A percentile compares a stretch with the other conserved stretches of the same genome.
phyloP scores from a whole-genome alignment of 2,329 filamentous ascomycete species.

The Phyllosticta paracitricarpa region DNA sequence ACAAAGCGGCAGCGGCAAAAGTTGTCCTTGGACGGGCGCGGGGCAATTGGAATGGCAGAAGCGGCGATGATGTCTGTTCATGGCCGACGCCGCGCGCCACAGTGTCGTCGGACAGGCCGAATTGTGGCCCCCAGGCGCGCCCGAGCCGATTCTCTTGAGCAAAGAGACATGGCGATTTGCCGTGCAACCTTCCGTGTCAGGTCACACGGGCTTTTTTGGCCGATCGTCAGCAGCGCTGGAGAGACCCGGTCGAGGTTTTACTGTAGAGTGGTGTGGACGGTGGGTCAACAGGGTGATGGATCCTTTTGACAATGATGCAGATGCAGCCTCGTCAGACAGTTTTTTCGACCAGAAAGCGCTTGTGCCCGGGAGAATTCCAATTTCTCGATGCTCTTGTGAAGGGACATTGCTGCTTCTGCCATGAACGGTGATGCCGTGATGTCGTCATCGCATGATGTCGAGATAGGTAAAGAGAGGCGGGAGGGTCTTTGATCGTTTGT shows the following conservation, averaged over 20 bases:
- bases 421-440: neutral
- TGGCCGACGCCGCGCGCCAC: constrained; percentile 1
- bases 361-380: neutral
- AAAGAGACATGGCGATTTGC: neutral
- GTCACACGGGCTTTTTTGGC: neutral
- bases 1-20: neutral
- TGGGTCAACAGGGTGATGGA: neutral
- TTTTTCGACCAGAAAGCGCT: neutral
- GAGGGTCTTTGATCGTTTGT: neutral
- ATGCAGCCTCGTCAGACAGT: neutral
- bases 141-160: neutral
- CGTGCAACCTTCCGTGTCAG: constrained; percentile 9
- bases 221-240: neutral
- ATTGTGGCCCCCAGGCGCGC: neutral
- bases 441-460: neutral
- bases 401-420: neutral
- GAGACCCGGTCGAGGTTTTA: neutral
- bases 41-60: neutral
- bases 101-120: neutral
- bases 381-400: neutral
- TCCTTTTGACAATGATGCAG: neutral
- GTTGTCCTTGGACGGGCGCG: neutral
- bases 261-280: neutral
- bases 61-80: neutral
- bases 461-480: neutral